Conservation (phyloP, 441 rosid genomes). For the Gossypium schwendimanii region DNA sequence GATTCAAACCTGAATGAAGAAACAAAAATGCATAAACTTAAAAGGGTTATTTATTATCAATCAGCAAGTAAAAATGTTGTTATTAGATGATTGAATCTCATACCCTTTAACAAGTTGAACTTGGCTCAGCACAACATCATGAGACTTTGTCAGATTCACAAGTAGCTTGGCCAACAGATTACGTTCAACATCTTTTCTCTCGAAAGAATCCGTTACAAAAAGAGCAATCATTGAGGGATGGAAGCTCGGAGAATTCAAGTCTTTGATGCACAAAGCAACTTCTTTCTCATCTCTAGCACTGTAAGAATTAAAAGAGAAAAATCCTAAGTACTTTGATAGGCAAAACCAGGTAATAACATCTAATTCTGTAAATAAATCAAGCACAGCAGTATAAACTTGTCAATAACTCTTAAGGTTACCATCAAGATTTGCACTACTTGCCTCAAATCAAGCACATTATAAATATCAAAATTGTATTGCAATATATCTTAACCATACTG, state of each 20-base stretch:
- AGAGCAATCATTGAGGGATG: slow-evolving; percentile 85
- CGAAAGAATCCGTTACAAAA: slow-evolving; percentile 94
- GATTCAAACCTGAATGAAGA: slow-evolving; percentile 58
- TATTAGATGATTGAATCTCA: neutral
- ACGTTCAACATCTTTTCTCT: slow-evolving; percentile 87
- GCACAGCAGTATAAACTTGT: neutral
- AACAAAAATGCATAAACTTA: neutral
- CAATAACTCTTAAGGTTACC: neutral
- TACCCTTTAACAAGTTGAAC: slow-evolving; percentile 77
- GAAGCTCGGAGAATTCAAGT: slow-evolving; percentile 68
- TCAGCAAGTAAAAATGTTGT: neutral
- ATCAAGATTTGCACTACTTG: neutral
- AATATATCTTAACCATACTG: neutral
- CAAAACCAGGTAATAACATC: neutral
- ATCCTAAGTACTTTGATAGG: neutral
- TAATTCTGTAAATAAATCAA: neutral
- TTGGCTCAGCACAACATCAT: slow-evolving; percentile 38
- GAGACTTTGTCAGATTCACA: slow-evolving; percentile 55
- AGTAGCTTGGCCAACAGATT: slow-evolving; percentile 82
- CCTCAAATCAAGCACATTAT: neutral
- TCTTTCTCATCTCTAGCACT: slow-evolving; percentile 95
- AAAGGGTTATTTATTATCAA: neutral
- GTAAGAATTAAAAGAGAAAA: slow-evolving; percentile 16
- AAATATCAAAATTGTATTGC: neutral
- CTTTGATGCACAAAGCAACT: slow-evolving; percentile 79